These are phyloP conservation scores for Punica granatum DNA, from an alignment of 345 rosid species.

Conservation along the genomic window DNA sequence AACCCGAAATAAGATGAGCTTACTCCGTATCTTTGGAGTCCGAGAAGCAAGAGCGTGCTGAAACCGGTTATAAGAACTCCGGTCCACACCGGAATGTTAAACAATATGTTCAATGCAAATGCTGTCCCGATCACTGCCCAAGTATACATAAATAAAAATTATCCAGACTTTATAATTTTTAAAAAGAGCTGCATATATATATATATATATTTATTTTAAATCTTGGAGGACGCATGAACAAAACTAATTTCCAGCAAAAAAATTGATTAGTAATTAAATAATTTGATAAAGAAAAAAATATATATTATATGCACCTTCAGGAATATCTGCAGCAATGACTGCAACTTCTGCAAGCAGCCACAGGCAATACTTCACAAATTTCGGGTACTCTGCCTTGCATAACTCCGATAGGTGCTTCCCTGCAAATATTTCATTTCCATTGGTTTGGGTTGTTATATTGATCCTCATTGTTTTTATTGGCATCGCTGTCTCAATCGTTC, in stretches of 20 bases:
- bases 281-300: not conserved
- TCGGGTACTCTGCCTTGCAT: constrained; percentile 19
- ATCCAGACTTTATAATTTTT: no score
- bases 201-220: no score
- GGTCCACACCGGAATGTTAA: constrained; percentile 41
- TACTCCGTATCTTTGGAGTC: constrained; percentile 63
- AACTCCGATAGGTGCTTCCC: constrained; percentile 14
- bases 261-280: no score
- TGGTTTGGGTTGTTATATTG: no score
- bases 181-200: no score
- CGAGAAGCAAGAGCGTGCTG: constrained; percentile 55
- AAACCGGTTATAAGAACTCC: constrained; percentile 53
- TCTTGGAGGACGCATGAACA: no score
- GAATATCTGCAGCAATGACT: constrained; percentile 22
- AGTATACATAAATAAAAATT: not conserved
- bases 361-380: constrained; percentile 5
- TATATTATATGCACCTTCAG: constrained; percentile 12
- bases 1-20: not conserved
- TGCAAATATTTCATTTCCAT: not conserved
- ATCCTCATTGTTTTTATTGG: no score
- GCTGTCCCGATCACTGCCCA: constrained; percentile 59
- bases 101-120: constrained; percentile 45
- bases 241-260: no score
- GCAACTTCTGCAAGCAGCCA: constrained; percentile 22
- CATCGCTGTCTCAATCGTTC: no score